Base-by-base conservation (phyloP, 2,329 filamentous ascomycete species). In the Boeremia exigua region DNA sequence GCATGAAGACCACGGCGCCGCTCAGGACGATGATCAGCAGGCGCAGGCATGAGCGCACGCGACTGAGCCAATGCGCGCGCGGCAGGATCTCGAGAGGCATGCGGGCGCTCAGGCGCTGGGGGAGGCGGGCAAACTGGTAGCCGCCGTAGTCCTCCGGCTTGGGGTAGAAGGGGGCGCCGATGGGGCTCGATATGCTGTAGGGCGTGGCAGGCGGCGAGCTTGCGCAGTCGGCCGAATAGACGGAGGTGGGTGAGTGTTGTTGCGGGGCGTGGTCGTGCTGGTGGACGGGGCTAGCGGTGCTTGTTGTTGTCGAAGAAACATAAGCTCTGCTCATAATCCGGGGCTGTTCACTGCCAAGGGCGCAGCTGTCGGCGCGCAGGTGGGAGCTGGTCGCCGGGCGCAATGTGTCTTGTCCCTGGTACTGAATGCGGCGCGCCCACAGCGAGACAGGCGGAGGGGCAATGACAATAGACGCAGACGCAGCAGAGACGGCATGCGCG, bases 21-120 rank as follows among this genome's bases (percentile, higher is more conserved):
- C 69, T 72, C 52, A 75, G 69, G 12, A 74, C 68, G 38, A 75
- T 70, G 63, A 73, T 71, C 54, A 74, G 65, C 33, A 75, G 66
- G 47, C 73, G 72, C 25, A 75, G 69, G 58, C 66, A 68, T 39
- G 71, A 75, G 46, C 72, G 70, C 52, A 74, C 56, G 47, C 68
- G 66, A 48, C 68, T 72, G 57, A 74, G 70, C 72, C 71, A 74
- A 53, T 71, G 70, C 52, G 70, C 66, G 37, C 68, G 62, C 52
- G 65, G 62, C 50, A 61, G 59, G 48, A 62, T 60, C 40, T 74
- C 68, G 58, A 67, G 61, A 59, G 64, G 63, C 70, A 72, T 71
- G 57, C 51, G 60, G 50, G 64, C 61, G 62, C 59, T 58, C 58
- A 65, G 56, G 40, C 66, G 64, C 49, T 54, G 50, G 25, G 65